phyloP scores from a whole-genome alignment of 768 basidiomycete genomes.

The Suillus sp. region DNA sequence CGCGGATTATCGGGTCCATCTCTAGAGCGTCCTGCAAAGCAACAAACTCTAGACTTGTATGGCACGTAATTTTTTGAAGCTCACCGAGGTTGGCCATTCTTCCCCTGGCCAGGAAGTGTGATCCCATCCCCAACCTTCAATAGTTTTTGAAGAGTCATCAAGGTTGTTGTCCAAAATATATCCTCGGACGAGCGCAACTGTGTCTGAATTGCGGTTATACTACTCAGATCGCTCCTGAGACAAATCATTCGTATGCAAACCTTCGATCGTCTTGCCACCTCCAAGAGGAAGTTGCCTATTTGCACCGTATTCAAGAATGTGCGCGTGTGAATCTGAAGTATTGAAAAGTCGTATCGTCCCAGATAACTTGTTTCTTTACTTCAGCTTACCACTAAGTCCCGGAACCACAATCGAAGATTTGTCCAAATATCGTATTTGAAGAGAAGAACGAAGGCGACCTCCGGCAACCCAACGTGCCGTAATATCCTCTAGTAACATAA shows the following conservation, averaged over 20 bases:
- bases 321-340: slow-evolving; percentile 72
- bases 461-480: slow-evolving; percentile 40
- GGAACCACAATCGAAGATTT: slow-evolving; percentile 67
- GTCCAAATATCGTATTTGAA: slow-evolving; percentile 51
- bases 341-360: slow-evolving; percentile 2
- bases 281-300: slow-evolving; percentile 64
- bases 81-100: slow-evolving; percentile 69
- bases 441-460: slow-evolving; percentile 26
- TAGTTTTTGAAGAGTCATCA: slow-evolving; percentile 57
- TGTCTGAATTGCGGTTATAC: slow-evolving; percentile 44
- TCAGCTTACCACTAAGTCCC: slow-evolving; percentile 64
- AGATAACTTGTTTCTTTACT: slow-evolving; percentile 6
- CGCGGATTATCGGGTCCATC: slow-evolving; percentile 62
- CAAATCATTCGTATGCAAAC: slow-evolving; percentile 31
- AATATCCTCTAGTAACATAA: slow-evolving; percentile 41
- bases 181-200: slow-evolving; percentile 58
- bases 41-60: not conserved
- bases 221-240: not conserved
- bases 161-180: slow-evolving; percentile 59
- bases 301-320: slow-evolving; percentile 79
- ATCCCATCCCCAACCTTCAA: slow-evolving; percentile 90
- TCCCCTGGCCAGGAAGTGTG: slow-evolving; percentile 72
- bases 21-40: slow-evolving; percentile 67
- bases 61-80: slow-evolving; percentile 24
- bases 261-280: slow-evolving; percentile 59